These are phyloP conservation scores for Microglena sp. DNA, from an alignment of 139 green algal genomes.

Conservation along the genomic window DNA sequence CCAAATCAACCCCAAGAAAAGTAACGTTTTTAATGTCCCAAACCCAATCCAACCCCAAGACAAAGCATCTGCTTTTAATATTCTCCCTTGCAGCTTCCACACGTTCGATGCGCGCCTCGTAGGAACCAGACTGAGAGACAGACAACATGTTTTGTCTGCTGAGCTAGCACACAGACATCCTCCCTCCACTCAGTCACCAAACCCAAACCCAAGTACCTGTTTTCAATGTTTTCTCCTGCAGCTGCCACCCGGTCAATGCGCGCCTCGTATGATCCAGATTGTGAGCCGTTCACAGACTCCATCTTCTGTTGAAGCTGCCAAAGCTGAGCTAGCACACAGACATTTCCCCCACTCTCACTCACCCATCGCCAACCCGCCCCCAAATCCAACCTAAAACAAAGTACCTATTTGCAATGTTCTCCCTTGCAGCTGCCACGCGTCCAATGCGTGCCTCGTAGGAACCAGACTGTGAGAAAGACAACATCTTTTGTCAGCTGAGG, in stretches of 20 bases:
- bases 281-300: not conserved
- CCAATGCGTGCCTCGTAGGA: slow-evolving; percentile 57
- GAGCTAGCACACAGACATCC: too few relatives aligned
- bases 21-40: slow-evolving; percentile 25
- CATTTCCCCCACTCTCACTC: slow-evolving; percentile 48
- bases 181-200: too few relatives aligned
- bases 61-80: slow-evolving; percentile 64
- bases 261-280: slow-evolving; percentile 34
- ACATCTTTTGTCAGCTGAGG: too few relatives aligned
- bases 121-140: too few relatives aligned
- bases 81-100: slow-evolving; percentile 39
- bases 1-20: too few relatives aligned
- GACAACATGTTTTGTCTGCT: too few relatives aligned
- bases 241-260: slow-evolving; percentile 52
- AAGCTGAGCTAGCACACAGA: slow-evolving; percentile 66
- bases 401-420: slow-evolving; percentile 62
- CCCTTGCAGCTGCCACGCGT: slow-evolving; percentile 40
- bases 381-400: too few relatives aligned
- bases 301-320: slow-evolving; percentile 26
- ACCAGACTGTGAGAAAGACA: too few relatives aligned
- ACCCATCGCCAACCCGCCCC: too few relatives aligned
- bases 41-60: too few relatives aligned
- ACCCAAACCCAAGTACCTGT: too few relatives aligned
- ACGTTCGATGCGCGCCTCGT: slow-evolving; percentile 57
- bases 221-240: slow-evolving; percentile 57